These are phyloP conservation scores for Populus hybrid DNA, from an alignment of 441 rosid species.

Conservation along the genomic window DNA sequence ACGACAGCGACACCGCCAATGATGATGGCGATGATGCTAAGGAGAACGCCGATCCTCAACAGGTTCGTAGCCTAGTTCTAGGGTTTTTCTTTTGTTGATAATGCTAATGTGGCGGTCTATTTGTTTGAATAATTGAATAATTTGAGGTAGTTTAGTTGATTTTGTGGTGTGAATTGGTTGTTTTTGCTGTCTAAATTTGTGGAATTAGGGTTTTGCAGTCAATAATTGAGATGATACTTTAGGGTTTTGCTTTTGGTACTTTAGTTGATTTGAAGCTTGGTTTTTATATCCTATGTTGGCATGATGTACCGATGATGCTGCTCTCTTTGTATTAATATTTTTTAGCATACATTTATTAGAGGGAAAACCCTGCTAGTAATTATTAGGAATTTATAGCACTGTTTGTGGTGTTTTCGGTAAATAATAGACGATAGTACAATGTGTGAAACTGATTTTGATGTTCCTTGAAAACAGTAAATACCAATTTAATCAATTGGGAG, in stretches of 20 bases:
- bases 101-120: neutral
- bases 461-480: neutral
- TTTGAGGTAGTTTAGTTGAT: slow-evolving; percentile 3
- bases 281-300: neutral
- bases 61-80: slow-evolving; percentile 32
- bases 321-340: neutral
- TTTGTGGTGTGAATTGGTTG: neutral
- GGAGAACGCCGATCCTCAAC: slow-evolving; percentile 51
- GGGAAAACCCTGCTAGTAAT: neutral
- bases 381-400: neutral
- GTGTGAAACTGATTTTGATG: neutral
- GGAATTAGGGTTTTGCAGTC: neutral
- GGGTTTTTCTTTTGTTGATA: slow-evolving; percentile 24
- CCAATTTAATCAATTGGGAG: neutral
- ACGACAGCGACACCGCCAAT: slow-evolving; percentile 28
- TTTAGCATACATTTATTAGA: neutral
- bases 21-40: slow-evolving; percentile 37
- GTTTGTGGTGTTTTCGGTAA: neutral
- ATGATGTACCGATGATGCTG: neutral
- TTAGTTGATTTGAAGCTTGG: neutral
- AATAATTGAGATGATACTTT: no score
- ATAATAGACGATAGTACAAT: neutral
- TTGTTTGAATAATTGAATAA: neutral
- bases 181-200: neutral
- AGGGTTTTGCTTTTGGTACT: no score